Conservation (phyloP, 2,329 filamentous ascomycete genomes). For the Colletotrichum somersetense region DNA sequence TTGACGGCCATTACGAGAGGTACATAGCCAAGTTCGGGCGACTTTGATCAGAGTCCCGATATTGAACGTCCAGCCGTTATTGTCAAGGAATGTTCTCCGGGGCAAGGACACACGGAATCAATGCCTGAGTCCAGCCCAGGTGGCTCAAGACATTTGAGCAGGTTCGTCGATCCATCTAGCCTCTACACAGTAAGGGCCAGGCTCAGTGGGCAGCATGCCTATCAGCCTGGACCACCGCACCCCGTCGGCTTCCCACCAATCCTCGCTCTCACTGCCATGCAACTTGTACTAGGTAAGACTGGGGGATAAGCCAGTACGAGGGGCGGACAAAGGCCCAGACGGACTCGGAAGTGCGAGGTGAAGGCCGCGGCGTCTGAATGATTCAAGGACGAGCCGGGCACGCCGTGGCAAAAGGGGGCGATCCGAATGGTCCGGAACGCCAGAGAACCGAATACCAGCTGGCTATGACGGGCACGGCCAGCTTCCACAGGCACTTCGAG, state of each 20-base stretch:
- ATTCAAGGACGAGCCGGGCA: constrained; percentile 41
- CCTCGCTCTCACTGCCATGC: not conserved
- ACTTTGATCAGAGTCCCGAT: not conserved
- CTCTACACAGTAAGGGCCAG: constrained; percentile 4
- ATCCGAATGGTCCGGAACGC: constrained; percentile 43
- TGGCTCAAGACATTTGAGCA: not conserved
- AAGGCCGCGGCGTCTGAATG: constrained; percentile 25
- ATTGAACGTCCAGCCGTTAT: not conserved
- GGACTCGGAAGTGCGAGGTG: constrained; percentile 18
- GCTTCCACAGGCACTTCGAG: constrained; percentile 19
- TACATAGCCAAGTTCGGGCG: not conserved
- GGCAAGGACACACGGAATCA: not conserved
- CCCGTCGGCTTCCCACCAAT: constrained; percentile 10
- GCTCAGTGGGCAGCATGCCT: constrained; percentile 5
- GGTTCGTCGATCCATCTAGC: constrained; percentile 22
- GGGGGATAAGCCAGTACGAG: not conserved
- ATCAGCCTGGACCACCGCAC: constrained; percentile 6
- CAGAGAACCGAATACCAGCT: constrained; percentile 9
- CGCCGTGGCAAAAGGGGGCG: constrained; percentile 43
- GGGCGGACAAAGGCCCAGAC: constrained; percentile 28
- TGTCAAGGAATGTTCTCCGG: not conserved
- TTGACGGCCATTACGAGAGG: not conserved
- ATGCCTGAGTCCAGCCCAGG: not conserved
- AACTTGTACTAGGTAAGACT: not conserved
- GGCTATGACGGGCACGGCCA: not conserved